Evolutionary conservation across 352 stramenopile genomes (phyloP), one percentile per base, ranked within the genome.

Genomic region (Pythium chondricola): DNA sequence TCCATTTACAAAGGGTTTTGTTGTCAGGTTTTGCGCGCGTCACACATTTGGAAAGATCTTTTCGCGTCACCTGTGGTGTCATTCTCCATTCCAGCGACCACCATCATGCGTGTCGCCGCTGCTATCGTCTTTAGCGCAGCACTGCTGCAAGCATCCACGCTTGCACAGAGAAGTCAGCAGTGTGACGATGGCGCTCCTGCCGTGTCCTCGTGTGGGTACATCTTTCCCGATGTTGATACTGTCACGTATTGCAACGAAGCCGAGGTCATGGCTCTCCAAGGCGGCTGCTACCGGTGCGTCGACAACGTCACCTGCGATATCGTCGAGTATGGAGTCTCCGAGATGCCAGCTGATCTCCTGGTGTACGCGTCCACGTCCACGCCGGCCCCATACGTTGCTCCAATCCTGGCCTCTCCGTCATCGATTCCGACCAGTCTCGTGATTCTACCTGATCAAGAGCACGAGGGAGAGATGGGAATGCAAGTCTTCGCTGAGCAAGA

Each of bases 261-360:
- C 11, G 40, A 63, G 29, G 40, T 86, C 22, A 53, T 80, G 29
- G 74, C 77, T 14, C 26, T 78, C 1, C 68, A 64, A 16, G 10
- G 40, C 14, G 72, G 77, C n/a, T 88, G 76, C 57, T 79, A 64
- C 35, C 35, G 52, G 3, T 85, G 73, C 35, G 71, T 88, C 14
- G 53, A 81, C 25, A 24, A 35, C 0, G 17, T 16, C 0, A 71
- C 63, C 9, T 85, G 71, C 53, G 2, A 38, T 2, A 21, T 45
- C 2, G 20, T 32, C 0, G 29, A 43, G 8, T n/a, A 36, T 11
- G 11, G 26, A 4, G 17, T 40, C 38, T 42, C 38, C 16, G 5
- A 33, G 30, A 41, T 48, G 30, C 21, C 48, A 2, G 25, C 24
- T 1, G 22, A 36, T 3, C 7, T 13, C 7, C 29, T 33, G 29